phyloP scores from a whole-genome alignment of 2,329 filamentous ascomycete genomes.

The Tothia fuscella region DNA sequence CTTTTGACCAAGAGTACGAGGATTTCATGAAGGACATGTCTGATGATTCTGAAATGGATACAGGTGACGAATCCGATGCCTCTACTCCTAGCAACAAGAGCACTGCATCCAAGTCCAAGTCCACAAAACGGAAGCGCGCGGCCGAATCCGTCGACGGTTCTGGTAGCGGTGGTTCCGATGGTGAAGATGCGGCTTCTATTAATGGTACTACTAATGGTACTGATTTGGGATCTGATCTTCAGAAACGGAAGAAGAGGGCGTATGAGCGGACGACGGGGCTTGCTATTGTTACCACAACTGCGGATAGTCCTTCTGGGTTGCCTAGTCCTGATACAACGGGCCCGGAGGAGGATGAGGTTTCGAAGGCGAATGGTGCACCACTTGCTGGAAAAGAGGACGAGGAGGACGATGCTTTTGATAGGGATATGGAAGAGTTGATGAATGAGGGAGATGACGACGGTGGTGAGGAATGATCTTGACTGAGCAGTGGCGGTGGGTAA shows the following conservation, averaged over 20 bases:
- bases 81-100: slow-evolving; percentile 10
- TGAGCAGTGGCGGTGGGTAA: too few species aligned
- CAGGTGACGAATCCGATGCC: slow-evolving; percentile 9
- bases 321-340: slow-evolving; percentile 28
- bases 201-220: slow-evolving; percentile 14
- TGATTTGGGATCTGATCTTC: slow-evolving; percentile 31
- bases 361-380: slow-evolving; percentile 14
- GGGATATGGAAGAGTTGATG: too few species aligned
- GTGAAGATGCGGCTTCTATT: slow-evolving; percentile 25
- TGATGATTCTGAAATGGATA: slow-evolving; percentile 26
- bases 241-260: slow-evolving; percentile 36
- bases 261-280: slow-evolving; percentile 35
- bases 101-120: slow-evolving; percentile 15
- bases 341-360: slow-evolving; percentile 28
- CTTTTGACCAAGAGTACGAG: slow-evolving; percentile 16
- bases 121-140: slow-evolving; percentile 23
- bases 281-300: slow-evolving; percentile 27
- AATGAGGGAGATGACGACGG: too few species aligned
- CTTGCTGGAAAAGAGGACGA: slow-evolving; percentile 25
- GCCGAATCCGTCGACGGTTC: slow-evolving; percentile 19
- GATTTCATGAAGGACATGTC: slow-evolving; percentile 44
- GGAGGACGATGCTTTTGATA: slow-evolving; percentile 41
- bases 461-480: too few species aligned
- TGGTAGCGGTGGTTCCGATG: slow-evolving; percentile 24
- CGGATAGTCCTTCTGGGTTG: slow-evolving; percentile 28